These are phyloP conservation scores for Pleoardoris graminearum DNA, from an alignment of 2,329 filamentous ascomycete genomes.

Conservation along the genomic window DNA sequence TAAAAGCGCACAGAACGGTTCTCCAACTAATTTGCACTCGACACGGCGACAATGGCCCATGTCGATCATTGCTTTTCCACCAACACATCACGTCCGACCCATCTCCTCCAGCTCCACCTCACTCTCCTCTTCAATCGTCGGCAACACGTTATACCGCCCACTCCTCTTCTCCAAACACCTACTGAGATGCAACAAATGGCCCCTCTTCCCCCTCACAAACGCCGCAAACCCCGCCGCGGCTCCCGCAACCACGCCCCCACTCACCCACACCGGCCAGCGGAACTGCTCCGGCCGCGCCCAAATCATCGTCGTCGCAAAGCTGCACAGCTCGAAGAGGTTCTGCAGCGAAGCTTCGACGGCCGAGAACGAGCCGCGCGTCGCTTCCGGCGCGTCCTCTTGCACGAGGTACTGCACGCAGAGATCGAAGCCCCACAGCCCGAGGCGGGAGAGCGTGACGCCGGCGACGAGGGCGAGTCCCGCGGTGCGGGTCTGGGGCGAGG, in stretches of 20 bases:
- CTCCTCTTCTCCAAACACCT: constrained; percentile 26
- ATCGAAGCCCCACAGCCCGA: constrained; percentile 55
- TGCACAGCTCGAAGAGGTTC: constrained; percentile 70
- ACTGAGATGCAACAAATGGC: constrained; percentile 61
- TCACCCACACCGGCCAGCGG: constrained; percentile 63
- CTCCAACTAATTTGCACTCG: no score
- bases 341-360: constrained; percentile 69
- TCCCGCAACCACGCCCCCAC: constrained; percentile 55
- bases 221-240: constrained; percentile 58
- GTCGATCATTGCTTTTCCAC: background rate
- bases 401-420: constrained; percentile 52
- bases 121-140: constrained; percentile 20
- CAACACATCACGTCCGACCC: background rate
- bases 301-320: constrained; percentile 67
- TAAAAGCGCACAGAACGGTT: no score
- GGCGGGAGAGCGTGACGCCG: constrained; percentile 46
- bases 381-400: constrained; percentile 49
- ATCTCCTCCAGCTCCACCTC: constrained; percentile 4
- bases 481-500: constrained; percentile 19
- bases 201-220: constrained; percentile 61
- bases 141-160: constrained; percentile 18
- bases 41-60: no score
- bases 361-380: constrained; percentile 67
- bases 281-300: constrained; percentile 68
- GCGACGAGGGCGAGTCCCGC: constrained; percentile 40